Conservation (phyloP, 116 monocot genomes). For the Dioscorea cayenensis region DNA sequence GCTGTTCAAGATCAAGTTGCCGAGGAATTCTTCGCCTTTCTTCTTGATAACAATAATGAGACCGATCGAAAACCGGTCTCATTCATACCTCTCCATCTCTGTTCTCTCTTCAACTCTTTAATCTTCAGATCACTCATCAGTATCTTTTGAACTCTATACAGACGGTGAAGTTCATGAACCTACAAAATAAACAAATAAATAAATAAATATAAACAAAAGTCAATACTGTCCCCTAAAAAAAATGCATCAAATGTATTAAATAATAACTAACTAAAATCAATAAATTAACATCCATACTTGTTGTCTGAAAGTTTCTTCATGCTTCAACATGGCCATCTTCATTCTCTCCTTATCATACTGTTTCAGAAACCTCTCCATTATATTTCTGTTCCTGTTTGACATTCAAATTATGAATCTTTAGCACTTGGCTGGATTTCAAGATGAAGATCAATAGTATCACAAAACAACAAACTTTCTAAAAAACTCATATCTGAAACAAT, state of each 20-base stretch:
- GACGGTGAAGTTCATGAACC: conserved; percentile 87
- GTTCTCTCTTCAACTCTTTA: conserved; percentile 26
- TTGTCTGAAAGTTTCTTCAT: conserved; percentile 76
- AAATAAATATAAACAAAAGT: background rate
- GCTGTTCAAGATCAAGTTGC: conserved; percentile 40
- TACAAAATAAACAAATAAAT: conserved; percentile 9
- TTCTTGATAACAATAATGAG: background rate
- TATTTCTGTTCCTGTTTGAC: conserved; percentile 1
- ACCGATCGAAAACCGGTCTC: background rate
- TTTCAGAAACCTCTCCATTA: conserved; percentile 32
- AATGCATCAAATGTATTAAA: too few relatives aligned
- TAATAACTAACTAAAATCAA: background rate
- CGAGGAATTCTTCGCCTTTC: conserved; percentile 9
- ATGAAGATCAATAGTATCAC: too few relatives aligned
- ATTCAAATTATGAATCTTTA: background rate
- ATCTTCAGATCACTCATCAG: conserved; percentile 60
- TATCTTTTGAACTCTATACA: conserved; percentile 75
- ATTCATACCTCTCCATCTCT: conserved; percentile 11
- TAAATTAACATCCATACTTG: conserved; percentile 44
- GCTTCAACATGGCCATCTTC: conserved; percentile 77
- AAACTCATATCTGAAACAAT: too few relatives aligned
- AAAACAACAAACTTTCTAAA: too few relatives aligned
- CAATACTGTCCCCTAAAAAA: background rate
- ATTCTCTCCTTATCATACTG: conserved; percentile 58
- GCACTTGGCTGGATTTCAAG: too few relatives aligned